phyloP scores from a whole-genome alignment of 2,329 filamentous ascomycete species.

The Talaromyces sp. region DNA sequence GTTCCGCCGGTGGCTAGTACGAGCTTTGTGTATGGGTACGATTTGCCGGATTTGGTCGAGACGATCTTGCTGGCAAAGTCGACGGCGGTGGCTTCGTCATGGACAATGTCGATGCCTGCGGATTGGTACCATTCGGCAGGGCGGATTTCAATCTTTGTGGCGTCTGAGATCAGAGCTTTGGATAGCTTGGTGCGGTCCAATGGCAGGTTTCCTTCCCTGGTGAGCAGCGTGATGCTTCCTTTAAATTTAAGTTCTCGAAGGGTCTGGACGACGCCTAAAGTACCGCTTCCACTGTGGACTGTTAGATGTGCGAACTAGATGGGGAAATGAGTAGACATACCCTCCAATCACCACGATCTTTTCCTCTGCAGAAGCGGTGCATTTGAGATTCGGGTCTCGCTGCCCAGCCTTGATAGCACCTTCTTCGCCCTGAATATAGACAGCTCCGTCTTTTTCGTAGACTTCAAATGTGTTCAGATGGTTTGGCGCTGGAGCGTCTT shows the following conservation, averaged over 20 bases:
- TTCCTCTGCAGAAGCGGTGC: constrained; percentile 50
- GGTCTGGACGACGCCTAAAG: constrained; percentile 73
- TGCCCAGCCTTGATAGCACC: constrained; percentile 69
- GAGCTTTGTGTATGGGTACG: constrained; percentile 76
- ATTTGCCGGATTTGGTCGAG: constrained; percentile 65
- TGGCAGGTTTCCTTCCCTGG: constrained; percentile 75
- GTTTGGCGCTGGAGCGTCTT: constrained; percentile 88
- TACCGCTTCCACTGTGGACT: constrained; percentile 66
- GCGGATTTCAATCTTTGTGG: constrained; percentile 70
- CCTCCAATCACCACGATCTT: constrained; percentile 78
- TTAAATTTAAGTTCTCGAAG: constrained; percentile 75
- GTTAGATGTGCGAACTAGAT: too few species aligned
- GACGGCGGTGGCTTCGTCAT: constrained; percentile 62
- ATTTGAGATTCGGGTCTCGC: constrained; percentile 67
- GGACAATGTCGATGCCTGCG: constrained; percentile 51
- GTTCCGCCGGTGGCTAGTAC: constrained; percentile 84
- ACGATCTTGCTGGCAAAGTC: constrained; percentile 72
- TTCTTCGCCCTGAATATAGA: constrained; percentile 80
- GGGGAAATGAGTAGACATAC: constrained; percentile 29
- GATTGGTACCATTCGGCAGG: constrained; percentile 70
- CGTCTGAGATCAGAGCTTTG: constrained; percentile 81
- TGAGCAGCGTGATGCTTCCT: constrained; percentile 75
- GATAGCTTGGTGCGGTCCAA: constrained; percentile 95
- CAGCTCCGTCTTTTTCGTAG: constrained; percentile 69
- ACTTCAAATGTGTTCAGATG: constrained; percentile 78